A percentile compares a stretch with the other conserved stretches of the same genome.
Evolutionary conservation across 805 yeast species (phyloP).

Genomic region (Candida vaughaniae): DNA sequence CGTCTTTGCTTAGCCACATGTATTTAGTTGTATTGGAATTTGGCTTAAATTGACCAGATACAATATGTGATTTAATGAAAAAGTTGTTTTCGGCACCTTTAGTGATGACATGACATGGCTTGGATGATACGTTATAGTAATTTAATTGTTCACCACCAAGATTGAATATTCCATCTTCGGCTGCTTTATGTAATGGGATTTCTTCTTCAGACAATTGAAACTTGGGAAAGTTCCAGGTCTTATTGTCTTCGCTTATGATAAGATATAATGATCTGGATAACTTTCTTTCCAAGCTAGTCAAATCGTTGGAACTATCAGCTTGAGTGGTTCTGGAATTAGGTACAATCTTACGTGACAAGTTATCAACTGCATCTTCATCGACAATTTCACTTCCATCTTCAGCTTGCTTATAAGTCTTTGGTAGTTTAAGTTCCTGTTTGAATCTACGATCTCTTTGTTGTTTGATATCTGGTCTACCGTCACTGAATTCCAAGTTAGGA

Average conservation of each 20-base stretch:
- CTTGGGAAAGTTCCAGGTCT: conserved; percentile 80
- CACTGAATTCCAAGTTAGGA: conserved; percentile 74
- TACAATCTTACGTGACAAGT: conserved; percentile 64
- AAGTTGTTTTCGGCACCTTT: conserved; percentile 52
- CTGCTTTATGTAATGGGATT: conserved; percentile 62
- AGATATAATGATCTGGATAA: conserved; percentile 80
- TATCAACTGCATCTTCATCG: conserved; percentile 42
- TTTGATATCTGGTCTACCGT: conserved; percentile 81
- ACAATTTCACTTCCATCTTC: conserved; percentile 27
- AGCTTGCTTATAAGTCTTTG: conserved; percentile 53
- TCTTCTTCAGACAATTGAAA: conserved; percentile 42
- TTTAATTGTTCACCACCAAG: conserved; percentile 77
- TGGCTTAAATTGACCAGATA: conserved; percentile 73
- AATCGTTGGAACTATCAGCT: conserved; percentile 68
- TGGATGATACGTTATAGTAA: conserved; percentile 87
- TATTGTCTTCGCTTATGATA: conserved; percentile 49
- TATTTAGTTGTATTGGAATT: conserved; percentile 44
- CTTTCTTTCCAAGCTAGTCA: conserved; percentile 71
- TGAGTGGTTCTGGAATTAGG: conserved; percentile 72
- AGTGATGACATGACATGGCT: conserved; percentile 74
- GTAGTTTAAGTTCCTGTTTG: conserved; percentile 77
- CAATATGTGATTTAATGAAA: conserved; percentile 80
- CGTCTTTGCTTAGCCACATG: conserved; percentile 86
- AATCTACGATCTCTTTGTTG: conserved; percentile 86
- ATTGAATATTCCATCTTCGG: conserved; percentile 67